These are phyloP conservation scores for Kregervanrija fluxuum DNA, from an alignment of 805 yeast species.

Conservation along the genomic window DNA sequence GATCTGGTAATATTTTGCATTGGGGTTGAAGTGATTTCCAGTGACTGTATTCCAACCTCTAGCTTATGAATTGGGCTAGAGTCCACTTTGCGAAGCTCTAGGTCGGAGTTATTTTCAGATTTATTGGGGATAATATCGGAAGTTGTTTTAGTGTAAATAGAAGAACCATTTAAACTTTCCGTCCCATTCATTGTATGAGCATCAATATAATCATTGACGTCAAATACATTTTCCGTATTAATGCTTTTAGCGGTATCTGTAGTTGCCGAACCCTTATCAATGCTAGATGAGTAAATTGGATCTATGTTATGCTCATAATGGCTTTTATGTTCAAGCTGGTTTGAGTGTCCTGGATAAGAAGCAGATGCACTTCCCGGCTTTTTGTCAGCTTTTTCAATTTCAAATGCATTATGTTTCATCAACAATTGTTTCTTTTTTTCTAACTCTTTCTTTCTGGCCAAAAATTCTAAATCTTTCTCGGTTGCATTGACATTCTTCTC, in stretches of 20 bases:
- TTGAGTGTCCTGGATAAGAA: too few relatives aligned
- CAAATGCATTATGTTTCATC: too few relatives aligned
- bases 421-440: not conserved
- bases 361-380: not conserved
- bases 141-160: constrained; percentile 2
- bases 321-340: too few relatives aligned
- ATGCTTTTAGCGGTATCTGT: not conserved
- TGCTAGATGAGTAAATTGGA: not conserved
- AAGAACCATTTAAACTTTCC: not conserved
- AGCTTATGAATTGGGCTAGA: constrained; percentile 6
- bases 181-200: not conserved
- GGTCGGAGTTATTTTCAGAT: not conserved
- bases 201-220: constrained; percentile 9
- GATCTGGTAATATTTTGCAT: not conserved
- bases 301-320: too few relatives aligned
- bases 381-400: not conserved
- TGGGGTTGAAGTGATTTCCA: not conserved
- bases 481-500: not conserved
- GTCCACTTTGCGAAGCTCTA: not conserved
- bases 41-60: constrained; percentile 1
- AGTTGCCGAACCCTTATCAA: not conserved
- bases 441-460: constrained; percentile 1
- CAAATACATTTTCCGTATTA: constrained; percentile 3
- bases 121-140: not conserved
- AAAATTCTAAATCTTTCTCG: not conserved